Percentiles rank a stretch among this genome's conserved stretches.
phyloP scores from a whole-genome alignment of 2,329 filamentous ascomycete species.

The Chalaropsis thielavioides region DNA sequence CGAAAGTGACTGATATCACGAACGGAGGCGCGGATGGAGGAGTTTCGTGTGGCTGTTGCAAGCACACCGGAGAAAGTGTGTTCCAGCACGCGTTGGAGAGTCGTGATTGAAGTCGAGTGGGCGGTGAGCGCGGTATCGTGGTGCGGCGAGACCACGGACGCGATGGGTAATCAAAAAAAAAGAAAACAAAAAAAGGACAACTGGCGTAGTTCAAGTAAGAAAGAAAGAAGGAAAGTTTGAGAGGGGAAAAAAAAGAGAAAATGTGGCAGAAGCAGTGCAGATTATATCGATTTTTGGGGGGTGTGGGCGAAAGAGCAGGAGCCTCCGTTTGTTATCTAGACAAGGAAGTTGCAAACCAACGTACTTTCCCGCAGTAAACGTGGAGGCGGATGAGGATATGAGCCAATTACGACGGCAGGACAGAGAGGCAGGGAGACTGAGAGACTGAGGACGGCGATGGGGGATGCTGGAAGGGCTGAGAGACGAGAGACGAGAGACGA shows the following conservation, averaged over 20 bases:
- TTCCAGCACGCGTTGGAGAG: not conserved
- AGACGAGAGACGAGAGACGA: not conserved
- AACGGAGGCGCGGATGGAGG: not conserved
- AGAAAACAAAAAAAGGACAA: not conserved
- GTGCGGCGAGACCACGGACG: not conserved
- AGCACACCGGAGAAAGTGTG: not conserved
- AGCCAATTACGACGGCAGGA: not conserved
- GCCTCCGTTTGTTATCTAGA: not conserved
- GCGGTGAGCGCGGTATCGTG: not conserved
- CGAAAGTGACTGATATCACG: not conserved
- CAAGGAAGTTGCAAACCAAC: not conserved
- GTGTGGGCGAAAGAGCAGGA: not conserved
- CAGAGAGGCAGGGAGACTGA: not conserved
- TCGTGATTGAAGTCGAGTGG: not conserved
- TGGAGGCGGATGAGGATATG: not conserved
- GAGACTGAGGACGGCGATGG: too few species aligned
- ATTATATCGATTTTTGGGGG: not conserved
- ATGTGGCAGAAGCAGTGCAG: not conserved
- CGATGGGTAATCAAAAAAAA: not conserved
- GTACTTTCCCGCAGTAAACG: not conserved
- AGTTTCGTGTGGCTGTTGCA: not conserved
- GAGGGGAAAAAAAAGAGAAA: not conserved
- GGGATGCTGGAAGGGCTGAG: not conserved
- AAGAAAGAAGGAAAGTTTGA: not conserved
- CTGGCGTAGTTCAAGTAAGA: not conserved